Evolutionary conservation across 2,329 filamentous ascomycete species (phyloP).

Genomic region (Botryotinia convoluta): DNA sequence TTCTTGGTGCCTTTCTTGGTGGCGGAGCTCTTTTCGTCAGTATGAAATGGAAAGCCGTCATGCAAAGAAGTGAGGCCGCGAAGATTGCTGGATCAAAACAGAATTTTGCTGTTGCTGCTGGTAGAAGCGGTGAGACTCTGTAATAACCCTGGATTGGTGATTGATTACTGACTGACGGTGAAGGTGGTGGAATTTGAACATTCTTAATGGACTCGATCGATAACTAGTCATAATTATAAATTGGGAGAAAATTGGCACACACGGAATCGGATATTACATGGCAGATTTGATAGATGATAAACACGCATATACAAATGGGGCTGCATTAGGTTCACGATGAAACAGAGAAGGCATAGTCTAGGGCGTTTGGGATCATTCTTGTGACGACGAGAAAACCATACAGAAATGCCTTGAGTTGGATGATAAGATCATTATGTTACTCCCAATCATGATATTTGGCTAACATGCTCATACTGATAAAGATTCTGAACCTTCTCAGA

Average conservation of each 20-base stretch:
- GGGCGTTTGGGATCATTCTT: background rate
- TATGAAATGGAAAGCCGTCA: conserved; percentile 38
- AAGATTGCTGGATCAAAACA: conserved; percentile 34
- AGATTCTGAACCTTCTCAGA: background rate
- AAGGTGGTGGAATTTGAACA: conserved; percentile 16
- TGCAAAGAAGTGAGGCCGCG: conserved; percentile 37
- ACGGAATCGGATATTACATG: background rate
- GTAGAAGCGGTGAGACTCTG: conserved; percentile 35
- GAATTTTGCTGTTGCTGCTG: conserved; percentile 35
- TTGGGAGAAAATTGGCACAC: background rate
- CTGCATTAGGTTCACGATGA: background rate
- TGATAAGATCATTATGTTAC: background rate
- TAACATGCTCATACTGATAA: background rate
- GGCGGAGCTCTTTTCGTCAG: conserved; percentile 34
- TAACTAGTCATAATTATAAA: background rate
- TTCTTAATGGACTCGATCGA: background rate
- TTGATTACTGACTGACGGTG: background rate
- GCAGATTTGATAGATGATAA: background rate
- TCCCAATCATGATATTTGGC: background rate
- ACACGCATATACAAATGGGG: background rate
- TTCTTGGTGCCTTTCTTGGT: conserved; percentile 34
- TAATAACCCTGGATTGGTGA: background rate
- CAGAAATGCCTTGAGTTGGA: background rate
- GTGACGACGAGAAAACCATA: background rate
- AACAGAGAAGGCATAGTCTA: background rate